Base-by-base conservation (phyloP, 805 yeast genomes). In the Vanderwaltozyma yarrowii region DNA sequence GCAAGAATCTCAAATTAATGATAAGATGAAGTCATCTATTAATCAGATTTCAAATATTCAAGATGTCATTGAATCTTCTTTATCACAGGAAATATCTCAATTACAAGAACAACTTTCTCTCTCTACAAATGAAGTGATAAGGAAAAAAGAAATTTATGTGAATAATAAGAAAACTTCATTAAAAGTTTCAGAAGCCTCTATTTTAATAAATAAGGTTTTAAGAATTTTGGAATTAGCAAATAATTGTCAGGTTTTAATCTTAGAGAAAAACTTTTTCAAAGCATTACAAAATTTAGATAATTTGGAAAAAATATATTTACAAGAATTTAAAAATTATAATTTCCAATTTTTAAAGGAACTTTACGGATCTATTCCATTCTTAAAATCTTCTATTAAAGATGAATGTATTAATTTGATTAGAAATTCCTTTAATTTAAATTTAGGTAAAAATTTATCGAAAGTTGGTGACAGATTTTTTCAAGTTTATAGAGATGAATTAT, bases 181-280 rank as follows among this genome's bases (percentile, higher is more conserved):
- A 36, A 83, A 82, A 54, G 78, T 89, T 43, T 73, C 74, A 37
- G 85, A 82, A 46, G 80, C 95, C 0, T 73, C 73, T 7, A 69
- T 73, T 29, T 76, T 85, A 16, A 73, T 89, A 26, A 75, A 73
- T 38, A 69, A 78, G 35, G 81, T 94, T 47, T 66, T 88, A 18
- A 86, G 81, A 45, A 88, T 88, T 9, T 67, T 89, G 39, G 95
- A 88, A 52, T 71, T 82, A 47, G 82, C 94, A 13, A 88, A 87
- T 60, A 82, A 78, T 51, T 83, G 87, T 35, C 85, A 86, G 54
- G 88, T 83, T 29, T 65, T 88, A 52, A 80, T 86, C 43, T 73
- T 77, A 37, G 76, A 75, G 42, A 76, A 77, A 49, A 78, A 79
- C 48, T 84, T 83, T 49, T 88, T 85, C 56, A 82, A 82, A 42